Evolutionary conservation across 2,329 filamentous ascomycete genomes (phyloP).

Genomic region (Leptographium wingfieldii): DNA sequence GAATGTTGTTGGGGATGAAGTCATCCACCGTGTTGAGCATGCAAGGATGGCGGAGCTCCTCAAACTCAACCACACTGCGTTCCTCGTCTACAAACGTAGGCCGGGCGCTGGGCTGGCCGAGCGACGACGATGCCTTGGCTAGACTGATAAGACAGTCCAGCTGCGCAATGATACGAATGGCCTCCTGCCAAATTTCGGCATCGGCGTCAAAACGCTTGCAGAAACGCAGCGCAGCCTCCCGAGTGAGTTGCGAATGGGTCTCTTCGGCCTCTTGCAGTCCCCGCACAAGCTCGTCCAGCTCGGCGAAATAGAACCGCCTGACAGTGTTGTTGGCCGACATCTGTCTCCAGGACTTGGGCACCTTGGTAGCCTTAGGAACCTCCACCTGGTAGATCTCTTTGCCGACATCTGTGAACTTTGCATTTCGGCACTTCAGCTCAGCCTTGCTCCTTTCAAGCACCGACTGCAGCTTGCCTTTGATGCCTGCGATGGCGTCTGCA

Average conservation of each 20-base stretch:
- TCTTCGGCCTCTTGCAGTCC: constrained; percentile 89
- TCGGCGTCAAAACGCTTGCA: constrained; percentile 80
- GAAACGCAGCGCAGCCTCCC: constrained; percentile 73
- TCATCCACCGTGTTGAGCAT: constrained; percentile 81
- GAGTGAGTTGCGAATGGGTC: constrained; percentile 79
- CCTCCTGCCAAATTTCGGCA: constrained; percentile 73
- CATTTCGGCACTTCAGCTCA: constrained; percentile 59
- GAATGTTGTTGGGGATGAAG: constrained; percentile 93
- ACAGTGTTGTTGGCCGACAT: constrained; percentile 89
- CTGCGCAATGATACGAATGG: constrained; percentile 82
- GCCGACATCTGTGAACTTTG: constrained; percentile 73
- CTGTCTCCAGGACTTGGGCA: constrained; percentile 83
- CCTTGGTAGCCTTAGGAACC: constrained; percentile 70
- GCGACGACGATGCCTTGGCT: constrained; percentile 70
- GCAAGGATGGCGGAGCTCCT: constrained; percentile 87
- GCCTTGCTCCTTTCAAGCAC: constrained; percentile 60
- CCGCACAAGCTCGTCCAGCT: constrained; percentile 70
- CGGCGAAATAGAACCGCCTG: constrained; percentile 86
- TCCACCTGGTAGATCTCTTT: constrained; percentile 98
- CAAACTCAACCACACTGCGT: constrained; percentile 79
- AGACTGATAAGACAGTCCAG: constrained; percentile 91
- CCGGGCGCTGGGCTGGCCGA: constrained; percentile 80
- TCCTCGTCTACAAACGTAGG: constrained; percentile 78
- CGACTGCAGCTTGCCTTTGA: constrained; percentile 59
- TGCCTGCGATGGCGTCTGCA: constrained; percentile 59